Evolutionary conservation across 2,329 filamentous ascomycete genomes (phyloP), one percentile per base, ranked within the genome.

Genomic region (Xylaria arbuscula): DNA sequence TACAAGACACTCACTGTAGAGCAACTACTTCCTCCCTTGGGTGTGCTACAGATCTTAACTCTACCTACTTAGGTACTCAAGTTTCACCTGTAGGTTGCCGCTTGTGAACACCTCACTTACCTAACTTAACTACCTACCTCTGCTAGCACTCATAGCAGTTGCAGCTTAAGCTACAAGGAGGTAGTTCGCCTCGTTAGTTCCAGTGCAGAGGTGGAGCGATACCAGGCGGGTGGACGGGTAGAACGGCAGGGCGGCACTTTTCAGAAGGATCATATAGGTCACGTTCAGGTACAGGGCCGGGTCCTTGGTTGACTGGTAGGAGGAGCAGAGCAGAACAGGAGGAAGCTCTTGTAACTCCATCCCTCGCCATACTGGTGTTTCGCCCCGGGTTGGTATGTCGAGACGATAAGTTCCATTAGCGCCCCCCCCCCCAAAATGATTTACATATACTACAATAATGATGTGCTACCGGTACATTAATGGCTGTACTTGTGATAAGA

Each of bases 311-410:
- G 28, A 28, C 28, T 28, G 28, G 28, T 28, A 28, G 28, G 28
- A 28, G 28, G 28, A 28, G 28, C 28, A 28, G 28, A 28, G 28
- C 28, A 28, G 28, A 28, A 5, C 28, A 28, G 5, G 28, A 28
- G 28, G 28, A 28, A 28, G 2, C 28, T 28, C 61, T 53, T 40
- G 17, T 51, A 15, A 40, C 61, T 7, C 24, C 24, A 60, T 47
- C 57, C 42, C 45, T 51, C 13, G 58, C 53, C 17, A 55, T 42
- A 62, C 58, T 54, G 10, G 54, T 42, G 65, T 50, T 63, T 63
- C 59, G 54, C 64, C 64, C 59, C 47, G 22, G 59, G 47, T 54
- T 54, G 48, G 38, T 40, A 63, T 63, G 48, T 63, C 59, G 22
- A 63, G 40, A 58, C 55, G 38, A 63, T 67, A 40, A 47, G 58